Percentiles rank a stretch among this genome's conserved stretches.
phyloP scores from a whole-genome alignment of 192 early-diverging fungal genomes.

The Fimicolochytrium jonesii region DNA sequence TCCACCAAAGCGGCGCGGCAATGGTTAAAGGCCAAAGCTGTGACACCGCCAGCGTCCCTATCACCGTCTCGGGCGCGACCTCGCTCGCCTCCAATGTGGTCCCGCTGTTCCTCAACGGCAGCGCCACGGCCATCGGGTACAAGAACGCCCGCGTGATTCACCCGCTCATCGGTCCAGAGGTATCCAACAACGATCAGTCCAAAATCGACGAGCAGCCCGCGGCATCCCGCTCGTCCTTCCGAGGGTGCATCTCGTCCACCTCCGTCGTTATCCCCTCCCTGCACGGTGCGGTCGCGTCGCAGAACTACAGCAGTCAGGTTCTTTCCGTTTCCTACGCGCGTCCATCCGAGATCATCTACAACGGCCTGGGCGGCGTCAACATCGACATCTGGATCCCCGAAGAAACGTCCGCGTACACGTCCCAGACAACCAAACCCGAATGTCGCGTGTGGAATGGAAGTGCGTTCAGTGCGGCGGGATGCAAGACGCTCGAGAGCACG shows the following conservation, averaged over 20 bases:
- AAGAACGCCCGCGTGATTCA: not conserved
- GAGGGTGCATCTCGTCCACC: constrained; percentile 1
- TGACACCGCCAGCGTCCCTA: not conserved
- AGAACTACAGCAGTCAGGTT: not conserved
- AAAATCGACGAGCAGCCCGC: not conserved
- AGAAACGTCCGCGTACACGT: not conserved
- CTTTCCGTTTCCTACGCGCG: constrained; percentile 7
- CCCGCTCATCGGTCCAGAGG: not conserved
- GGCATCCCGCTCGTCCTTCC: not conserved
- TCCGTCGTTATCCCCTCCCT: not conserved
- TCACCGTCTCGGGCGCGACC: not conserved
- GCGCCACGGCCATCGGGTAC: not conserved
- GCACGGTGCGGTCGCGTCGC: not conserved
- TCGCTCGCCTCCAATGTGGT: not conserved
- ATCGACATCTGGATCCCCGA: constrained; percentile 4
- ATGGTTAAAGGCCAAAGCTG: not conserved
- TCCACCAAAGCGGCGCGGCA: constrained; percentile 3
- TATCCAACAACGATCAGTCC: not conserved
- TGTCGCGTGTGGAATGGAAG: constrained; percentile 1
- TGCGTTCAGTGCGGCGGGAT: not conserved
- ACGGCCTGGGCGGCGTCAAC: not conserved
- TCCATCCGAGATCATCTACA: not conserved
- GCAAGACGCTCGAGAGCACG: not conserved
- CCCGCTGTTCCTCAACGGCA: not conserved
- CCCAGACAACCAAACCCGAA: not conserved